Conservation (phyloP, 225 moss, liverwort and hornwort species). For the Marchantia polymorpha region DNA sequence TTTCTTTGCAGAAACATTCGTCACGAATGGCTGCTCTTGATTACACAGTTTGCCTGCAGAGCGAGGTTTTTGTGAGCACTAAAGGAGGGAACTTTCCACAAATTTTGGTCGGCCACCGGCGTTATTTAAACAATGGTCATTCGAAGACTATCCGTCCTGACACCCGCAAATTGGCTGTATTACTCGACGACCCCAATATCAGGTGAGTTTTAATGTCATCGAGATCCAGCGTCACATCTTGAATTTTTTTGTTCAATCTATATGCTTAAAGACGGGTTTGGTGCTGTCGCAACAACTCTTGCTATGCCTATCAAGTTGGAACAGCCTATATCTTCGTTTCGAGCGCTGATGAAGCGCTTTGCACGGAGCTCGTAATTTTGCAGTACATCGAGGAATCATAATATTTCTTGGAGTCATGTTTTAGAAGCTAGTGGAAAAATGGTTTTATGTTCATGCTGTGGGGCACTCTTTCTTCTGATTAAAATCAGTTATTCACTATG, state of each 20-base stretch:
- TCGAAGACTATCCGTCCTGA: slow-evolving; percentile 95
- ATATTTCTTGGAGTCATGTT: no score
- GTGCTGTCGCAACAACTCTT: neutral
- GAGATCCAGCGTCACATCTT: neutral
- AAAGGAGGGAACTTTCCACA: slow-evolving; percentile 99
- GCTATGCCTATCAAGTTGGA: no score
- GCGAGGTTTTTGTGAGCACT: slow-evolving; percentile 93
- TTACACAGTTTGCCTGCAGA: slow-evolving; percentile 86
- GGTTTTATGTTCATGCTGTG: no score
- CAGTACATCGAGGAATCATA: no score
- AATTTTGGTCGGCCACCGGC: slow-evolving; percentile 90
- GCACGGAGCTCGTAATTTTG: no score
- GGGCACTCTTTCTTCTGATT: no score
- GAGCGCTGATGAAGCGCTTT: no score
- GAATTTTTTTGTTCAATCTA: neutral
- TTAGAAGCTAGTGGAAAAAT: no score
- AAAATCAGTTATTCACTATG: neutral
- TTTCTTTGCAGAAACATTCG: slow-evolving; percentile 60
- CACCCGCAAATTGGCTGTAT: slow-evolving; percentile 72
- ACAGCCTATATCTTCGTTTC: no score
- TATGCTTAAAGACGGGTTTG: neutral
- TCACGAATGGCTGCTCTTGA: slow-evolving; percentile 91
- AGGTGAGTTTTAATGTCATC: slow-evolving; percentile 35
- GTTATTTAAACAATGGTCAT: slow-evolving; percentile 86
- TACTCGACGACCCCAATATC: slow-evolving; percentile 71